Evolutionary conservation across 2,329 filamentous ascomycete species (phyloP), one percentile per base, ranked within the genome.

Genomic region (Neocucurbitaria cava): DNA sequence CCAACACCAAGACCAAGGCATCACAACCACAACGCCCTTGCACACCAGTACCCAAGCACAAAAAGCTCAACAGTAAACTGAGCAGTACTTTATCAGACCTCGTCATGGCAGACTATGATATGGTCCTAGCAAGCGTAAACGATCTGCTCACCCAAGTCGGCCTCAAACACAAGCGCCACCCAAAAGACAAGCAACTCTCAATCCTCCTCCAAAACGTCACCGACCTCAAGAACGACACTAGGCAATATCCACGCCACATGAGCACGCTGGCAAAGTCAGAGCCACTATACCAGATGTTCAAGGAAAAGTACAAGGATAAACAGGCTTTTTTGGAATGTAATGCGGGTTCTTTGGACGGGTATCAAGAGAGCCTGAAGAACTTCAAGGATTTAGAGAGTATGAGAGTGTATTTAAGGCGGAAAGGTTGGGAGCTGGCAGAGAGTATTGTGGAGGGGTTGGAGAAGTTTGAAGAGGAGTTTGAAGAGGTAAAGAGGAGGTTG

Each of bases 231-330:
- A 31, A 31, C 28, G 28, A 31, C 11, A 15, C 11, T 31, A 3
- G 3, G 4, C 9, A 31, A 4, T 31, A 15, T 11, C 11, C 28
- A 3, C 28, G 4, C 9, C 8, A 31, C 4, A 3, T 31, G 3
- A 11, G 8, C 28, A 7, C 61, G 85, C 42, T 66, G 73, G 30
- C 66, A 78, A 1, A 67, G 72, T 1, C 84, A 87, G 28, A 31
- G 28, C 9, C 28, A 3, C 10, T 11, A 3, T 31, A 11, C 67
- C 87, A 85, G 79, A 80, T 85, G 59, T 87, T 87, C 66, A 73
- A 83, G 42, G 85, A 85, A 0, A 31, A 31, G 11, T 31, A 85
- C 87, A 82, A 83, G 0, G 76, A 82, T 61, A 31, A 11, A 4
- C 11, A 3, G 1, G 28, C 28, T 1, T 31, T 31, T 15, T 11